phyloP scores from a whole-genome alignment of 1,284 basidiomycete genomes.

The Apiotrichum akiyoshidainum region DNA sequence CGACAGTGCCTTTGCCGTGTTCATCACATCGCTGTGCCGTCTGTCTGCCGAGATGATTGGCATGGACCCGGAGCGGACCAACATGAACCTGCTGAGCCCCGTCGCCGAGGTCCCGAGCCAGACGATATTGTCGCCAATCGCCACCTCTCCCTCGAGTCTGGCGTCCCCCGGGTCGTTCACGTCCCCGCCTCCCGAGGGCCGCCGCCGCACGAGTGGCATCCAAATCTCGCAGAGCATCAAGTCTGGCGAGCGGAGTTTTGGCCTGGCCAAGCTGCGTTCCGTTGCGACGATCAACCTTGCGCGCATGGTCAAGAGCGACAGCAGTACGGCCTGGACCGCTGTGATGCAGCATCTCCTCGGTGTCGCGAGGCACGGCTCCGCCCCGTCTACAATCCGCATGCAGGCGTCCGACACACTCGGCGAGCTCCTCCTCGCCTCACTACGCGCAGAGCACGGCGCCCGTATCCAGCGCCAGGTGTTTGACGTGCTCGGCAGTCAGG shows the following conservation, averaged over 20 bases:
- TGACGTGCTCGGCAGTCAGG: slow-evolving; percentile 74
- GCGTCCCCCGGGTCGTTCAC: slow-evolving; percentile 6
- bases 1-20: slow-evolving; percentile 74
- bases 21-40: slow-evolving; percentile 76
- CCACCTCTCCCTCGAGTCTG: slow-evolving; percentile 2
- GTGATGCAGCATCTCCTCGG: slow-evolving; percentile 74
- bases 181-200: slow-evolving; percentile 46
- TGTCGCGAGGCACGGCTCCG: slow-evolving; percentile 61
- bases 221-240: slow-evolving; percentile 72
- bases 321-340: slow-evolving; percentile 79
- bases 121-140: slow-evolving; percentile 1
- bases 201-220: slow-evolving; percentile 77
- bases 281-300: slow-evolving; percentile 78
- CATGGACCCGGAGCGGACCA: slow-evolving; percentile 56
- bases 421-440: slow-evolving; percentile 68
- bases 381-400: slow-evolving; percentile 73
- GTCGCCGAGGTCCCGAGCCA: slow-evolving; percentile 51
- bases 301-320: slow-evolving; percentile 72
- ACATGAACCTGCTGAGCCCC: slow-evolving; percentile 33
- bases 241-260: slow-evolving; percentile 61
- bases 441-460: slow-evolving; percentile 58
- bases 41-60: slow-evolving; percentile 85
- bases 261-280: slow-evolving; percentile 75
- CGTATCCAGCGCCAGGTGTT: slow-evolving; percentile 77
- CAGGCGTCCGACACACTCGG: slow-evolving; percentile 84